Evolutionary conservation across 2,329 filamentous ascomycete species (phyloP), one percentile per base, ranked within the genome.

Genomic region (Calonectria hongkongensis): DNA sequence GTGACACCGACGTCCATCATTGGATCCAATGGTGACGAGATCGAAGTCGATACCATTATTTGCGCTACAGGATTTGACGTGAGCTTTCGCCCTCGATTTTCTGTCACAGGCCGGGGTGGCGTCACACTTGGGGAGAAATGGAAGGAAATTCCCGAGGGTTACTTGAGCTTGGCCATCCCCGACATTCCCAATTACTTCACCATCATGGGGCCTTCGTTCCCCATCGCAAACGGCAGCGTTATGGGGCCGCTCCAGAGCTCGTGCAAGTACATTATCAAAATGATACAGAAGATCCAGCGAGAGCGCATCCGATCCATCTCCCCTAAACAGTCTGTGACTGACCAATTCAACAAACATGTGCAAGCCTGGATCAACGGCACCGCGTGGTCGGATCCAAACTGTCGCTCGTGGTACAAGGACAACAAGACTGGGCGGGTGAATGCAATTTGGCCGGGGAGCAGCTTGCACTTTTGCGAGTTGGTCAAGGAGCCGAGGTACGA

Each of bases 141-240:
- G 67, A 45, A 27, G 12, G 51, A 64, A 3, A 33, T 70, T 15
- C 67, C 67, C 28, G 67, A 70, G 28, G 56, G 58, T 2, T 70
- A 70, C 21, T 30, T 70, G 9, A 64, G 67, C 21, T 27, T 70
- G 10, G 58, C 58, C 8, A 47, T 70, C 9, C 67, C 67, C 5
- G 58, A 64, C 21, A 64, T 70, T n/a, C 67, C 67, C 4, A 70
- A 70, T 18, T 64, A 64, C 30, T 64, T 70, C 18, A 70, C 67
- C 7, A 45, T 70, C 16, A 70, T 70, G 56, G 67, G 67, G 0
- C 67, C 67, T 7, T 64, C 67, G 7, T 70, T 63, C 36, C 67
- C 67, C 1, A 64, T 70, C n/a, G 21, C 67, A 10, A 70, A 70
- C 15, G 67, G 67, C n/a, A 64, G 56, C 30, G 56, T 63, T 16